Evolutionary conservation across 805 yeast species (phyloP).

Genomic region (Candida saitoana): DNA sequence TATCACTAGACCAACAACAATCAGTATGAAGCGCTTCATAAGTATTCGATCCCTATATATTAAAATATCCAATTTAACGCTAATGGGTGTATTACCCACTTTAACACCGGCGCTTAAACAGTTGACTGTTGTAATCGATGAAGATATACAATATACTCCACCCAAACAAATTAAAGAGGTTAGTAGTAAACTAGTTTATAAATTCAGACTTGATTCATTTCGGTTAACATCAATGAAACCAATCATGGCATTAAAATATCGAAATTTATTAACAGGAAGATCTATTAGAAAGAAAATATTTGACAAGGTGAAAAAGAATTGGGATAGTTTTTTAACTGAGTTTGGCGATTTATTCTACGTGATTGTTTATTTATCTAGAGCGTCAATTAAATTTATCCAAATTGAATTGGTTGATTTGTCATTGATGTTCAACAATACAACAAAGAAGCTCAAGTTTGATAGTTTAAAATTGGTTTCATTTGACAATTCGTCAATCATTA

Average conservation of each 20-base stretch:
- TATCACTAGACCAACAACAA: neutral
- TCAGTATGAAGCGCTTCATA: neutral
- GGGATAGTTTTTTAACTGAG: neutral
- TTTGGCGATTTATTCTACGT: neutral
- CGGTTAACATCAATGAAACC: neutral
- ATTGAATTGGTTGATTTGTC: slow-evolving; percentile 12
- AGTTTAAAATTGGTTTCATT: slow-evolving; percentile 17
- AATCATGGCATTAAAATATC: neutral
- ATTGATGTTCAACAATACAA: slow-evolving; percentile 9
- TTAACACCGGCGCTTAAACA: neutral
- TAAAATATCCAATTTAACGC: neutral
- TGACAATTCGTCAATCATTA: slow-evolving; percentile 17
- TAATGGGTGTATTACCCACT: neutral
- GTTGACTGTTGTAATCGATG: neutral
- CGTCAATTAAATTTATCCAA: slow-evolving; percentile 4
- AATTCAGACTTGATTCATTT: slow-evolving; percentile 1
- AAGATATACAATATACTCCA: neutral
- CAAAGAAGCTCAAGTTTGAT: slow-evolving; percentile 9
- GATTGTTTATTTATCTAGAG: neutral
- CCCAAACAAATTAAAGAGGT: neutral
- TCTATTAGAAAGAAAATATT: neutral
- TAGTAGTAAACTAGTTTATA: neutral
- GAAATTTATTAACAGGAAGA: neutral
- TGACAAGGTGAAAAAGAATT: neutral
- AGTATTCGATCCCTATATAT: neutral